Base-by-base conservation (phyloP, 805 yeast species). In the Candida ascalaphidarum region DNA sequence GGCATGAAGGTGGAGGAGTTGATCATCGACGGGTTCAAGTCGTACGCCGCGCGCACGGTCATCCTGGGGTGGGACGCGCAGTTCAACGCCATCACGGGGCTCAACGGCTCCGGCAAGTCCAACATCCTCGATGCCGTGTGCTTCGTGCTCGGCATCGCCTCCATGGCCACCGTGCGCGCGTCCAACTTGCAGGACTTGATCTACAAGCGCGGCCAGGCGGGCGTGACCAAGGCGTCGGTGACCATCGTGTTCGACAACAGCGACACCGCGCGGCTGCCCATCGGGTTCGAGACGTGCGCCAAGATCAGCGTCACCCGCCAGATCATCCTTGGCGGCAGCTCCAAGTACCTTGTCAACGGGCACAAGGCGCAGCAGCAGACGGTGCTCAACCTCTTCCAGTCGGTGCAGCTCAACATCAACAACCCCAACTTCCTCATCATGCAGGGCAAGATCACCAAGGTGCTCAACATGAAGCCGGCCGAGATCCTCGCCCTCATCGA, bases 371-470 rank as follows among this genome's bases (percentile, higher is more conserved):
- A 88, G 45, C 97, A 88, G 48, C 92, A 81, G 41, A 81, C 92
- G 8, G 96, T 92, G 2, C 68, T 86, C 31, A 88, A 81, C 43
- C 58, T 94, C 29, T 88, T 94, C 52, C 97, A 89, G 52, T 80
- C 94, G 11, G 95, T 94, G 14, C 98, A 92, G 56, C 69, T 92
- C 37, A 92, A 92, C 49, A 89, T 92, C 52, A 92, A 92, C 53
- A 92, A 89, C 49, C 98, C 99, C 18, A 92, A 92, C 52, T 92
- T 92, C 56, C 68, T 92, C 43, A 92, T 92, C 46, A 92, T 94
- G 98, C 99, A 92, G 58, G 99, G 99, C 35, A 84, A 86, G 50
- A 92, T 94, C 58, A 94, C 98, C 19, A 89, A 92, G 52, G 96
- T 92, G 39, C 68, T 92, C 45, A 92, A 92, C 52, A 92, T 92